Percentiles rank a stretch among this genome's conserved stretches.
These are phyloP conservation scores for Aspergillus calidoustus DNA, from an alignment of 2,329 filamentous ascomycete genomes.

Conservation along the genomic window DNA sequence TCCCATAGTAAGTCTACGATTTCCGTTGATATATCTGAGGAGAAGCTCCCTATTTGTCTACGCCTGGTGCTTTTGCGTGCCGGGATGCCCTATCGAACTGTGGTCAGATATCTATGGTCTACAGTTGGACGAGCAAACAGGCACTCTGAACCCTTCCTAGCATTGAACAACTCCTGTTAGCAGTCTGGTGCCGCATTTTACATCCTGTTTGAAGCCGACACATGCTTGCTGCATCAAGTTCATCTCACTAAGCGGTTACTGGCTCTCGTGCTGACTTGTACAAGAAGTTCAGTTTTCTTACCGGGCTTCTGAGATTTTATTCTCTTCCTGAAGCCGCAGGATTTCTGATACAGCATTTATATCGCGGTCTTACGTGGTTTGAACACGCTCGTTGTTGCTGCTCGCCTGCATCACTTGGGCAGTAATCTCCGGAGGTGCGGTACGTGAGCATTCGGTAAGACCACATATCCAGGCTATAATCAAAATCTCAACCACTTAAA, in stretches of 20 bases:
- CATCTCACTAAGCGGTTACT: neutral
- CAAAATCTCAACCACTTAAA: conserved; percentile 7
- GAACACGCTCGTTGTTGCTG: neutral
- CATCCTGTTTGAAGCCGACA: neutral
- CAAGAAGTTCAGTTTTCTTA: neutral
- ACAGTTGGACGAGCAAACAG: neutral
- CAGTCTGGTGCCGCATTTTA: neutral
- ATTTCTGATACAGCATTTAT: neutral
- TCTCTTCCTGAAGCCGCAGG: neutral
- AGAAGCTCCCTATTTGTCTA: neutral
- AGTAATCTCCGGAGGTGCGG: conserved; percentile 5
- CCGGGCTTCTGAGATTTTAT: neutral
- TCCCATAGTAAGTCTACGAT: neutral
- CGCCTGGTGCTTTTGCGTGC: neutral
- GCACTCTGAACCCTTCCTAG: neutral
- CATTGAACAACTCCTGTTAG: neutral
- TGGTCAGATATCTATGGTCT: neutral
- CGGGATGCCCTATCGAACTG: neutral
- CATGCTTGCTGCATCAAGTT: neutral
- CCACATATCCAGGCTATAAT: neutral
- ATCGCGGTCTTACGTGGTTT: conserved; percentile 1
- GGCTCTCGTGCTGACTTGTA: conserved; percentile 4
- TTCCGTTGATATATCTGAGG: neutral
- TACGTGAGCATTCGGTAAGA: conserved; percentile 17
- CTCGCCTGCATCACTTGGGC: conserved; percentile 7